Conservation (phyloP, 768 basidiomycete genomes). For the Dioszegia crocea region DNA sequence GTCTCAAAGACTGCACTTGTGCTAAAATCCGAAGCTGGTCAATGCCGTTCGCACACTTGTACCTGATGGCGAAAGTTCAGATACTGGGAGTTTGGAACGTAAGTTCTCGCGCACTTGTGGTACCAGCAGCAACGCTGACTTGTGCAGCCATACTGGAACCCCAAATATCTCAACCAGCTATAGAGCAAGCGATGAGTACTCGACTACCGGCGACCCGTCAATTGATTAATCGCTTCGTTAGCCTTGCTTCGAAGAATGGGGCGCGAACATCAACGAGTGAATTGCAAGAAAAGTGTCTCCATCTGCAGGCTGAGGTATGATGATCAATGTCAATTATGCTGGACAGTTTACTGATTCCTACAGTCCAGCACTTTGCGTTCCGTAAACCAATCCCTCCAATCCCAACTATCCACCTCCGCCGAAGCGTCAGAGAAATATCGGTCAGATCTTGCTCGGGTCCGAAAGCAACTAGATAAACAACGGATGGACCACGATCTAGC, state of each 20-base stretch:
- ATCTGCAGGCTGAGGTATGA: conserved; percentile 31
- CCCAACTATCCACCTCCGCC: conserved; percentile 18
- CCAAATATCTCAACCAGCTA: conserved; percentile 16
- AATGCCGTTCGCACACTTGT: conserved; percentile 30
- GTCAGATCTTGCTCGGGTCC: conserved; percentile 25
- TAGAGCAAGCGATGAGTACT: conserved; percentile 26
- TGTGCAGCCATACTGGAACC: conserved; percentile 31
- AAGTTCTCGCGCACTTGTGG: conserved; percentile 4
- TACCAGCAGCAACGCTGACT: neutral
- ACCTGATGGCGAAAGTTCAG: conserved; percentile 7
- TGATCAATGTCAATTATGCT: too few species aligned
- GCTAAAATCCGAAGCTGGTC: conserved; percentile 28
- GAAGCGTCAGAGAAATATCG: conserved; percentile 22
- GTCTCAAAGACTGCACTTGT: neutral
- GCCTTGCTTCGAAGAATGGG: conserved; percentile 16
- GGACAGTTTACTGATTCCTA: too few species aligned
- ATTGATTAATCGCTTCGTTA: conserved; percentile 21
- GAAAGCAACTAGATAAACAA: conserved; percentile 38
- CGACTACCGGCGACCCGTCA: conserved; percentile 32
- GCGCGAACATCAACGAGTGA: conserved; percentile 21
- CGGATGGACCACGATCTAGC: conserved; percentile 43
- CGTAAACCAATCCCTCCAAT: conserved; percentile 20
- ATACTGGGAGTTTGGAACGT: conserved; percentile 28
- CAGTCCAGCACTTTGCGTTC: conserved; percentile 22
- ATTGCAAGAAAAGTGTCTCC: conserved; percentile 20